Conservation (phyloP, 345 rosid species). For the Conringia planisiliqua region DNA sequence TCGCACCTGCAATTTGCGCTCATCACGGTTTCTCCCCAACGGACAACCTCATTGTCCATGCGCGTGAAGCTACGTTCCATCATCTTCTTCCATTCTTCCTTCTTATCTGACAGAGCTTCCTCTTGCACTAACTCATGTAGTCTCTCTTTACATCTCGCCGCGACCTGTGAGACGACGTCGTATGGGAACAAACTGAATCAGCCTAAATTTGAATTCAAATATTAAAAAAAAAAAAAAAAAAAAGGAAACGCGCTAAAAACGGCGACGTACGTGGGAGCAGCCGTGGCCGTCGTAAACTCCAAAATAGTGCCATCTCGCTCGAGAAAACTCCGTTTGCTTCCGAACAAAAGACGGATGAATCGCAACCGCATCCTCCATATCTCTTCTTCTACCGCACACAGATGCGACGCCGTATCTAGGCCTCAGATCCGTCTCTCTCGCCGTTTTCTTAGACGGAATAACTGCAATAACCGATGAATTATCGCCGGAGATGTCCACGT, state of each 20-base stretch:
- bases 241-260: not conserved
- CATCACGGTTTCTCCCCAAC: slow-evolving; percentile 16
- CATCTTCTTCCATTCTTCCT: slow-evolving; percentile 47
- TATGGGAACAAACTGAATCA: not conserved
- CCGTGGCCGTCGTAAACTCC: slow-evolving; percentile 84
- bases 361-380: slow-evolving; percentile 85
- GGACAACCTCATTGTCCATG: slow-evolving; percentile 57
- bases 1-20: slow-evolving; percentile 55
- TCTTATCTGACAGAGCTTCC: slow-evolving; percentile 29
- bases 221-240: not conserved
- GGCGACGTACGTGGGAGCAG: slow-evolving; percentile 59
- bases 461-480: not conserved
- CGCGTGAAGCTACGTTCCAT: slow-evolving; percentile 64
- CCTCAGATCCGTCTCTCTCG: not conserved
- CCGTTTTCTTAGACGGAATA: slow-evolving; percentile 4
- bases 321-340: slow-evolving; percentile 17
- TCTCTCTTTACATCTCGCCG: slow-evolving; percentile 55
- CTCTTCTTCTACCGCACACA: slow-evolving; percentile 78
- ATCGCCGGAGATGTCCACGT: not conserved
- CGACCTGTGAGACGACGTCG: slow-evolving; percentile 41
- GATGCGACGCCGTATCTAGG: slow-evolving; percentile 73
- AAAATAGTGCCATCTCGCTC: slow-evolving; percentile 48
- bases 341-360: slow-evolving; percentile 48
- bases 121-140: slow-evolving; percentile 63
- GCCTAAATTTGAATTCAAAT: no score